Conservation (phyloP, 805 yeast species). For the Ogataea corticis region DNA sequence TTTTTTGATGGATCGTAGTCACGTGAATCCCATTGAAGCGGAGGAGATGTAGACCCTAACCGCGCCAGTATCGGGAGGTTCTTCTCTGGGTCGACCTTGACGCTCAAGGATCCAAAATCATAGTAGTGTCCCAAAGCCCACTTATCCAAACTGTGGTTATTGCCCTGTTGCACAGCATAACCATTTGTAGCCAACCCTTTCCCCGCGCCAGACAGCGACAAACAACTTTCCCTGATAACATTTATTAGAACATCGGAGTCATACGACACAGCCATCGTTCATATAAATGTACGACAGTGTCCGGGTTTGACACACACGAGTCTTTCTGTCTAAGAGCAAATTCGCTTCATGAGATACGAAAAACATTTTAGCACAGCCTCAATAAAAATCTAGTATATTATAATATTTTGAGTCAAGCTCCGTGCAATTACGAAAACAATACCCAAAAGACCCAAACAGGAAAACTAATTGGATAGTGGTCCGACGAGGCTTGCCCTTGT, state of each 20-base stretch:
- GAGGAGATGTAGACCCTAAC: neutral
- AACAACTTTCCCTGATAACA: conserved; percentile 16
- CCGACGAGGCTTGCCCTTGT: no score
- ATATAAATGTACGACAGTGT: no score
- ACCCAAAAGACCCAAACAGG: no score
- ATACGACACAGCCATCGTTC: conserved; percentile 29
- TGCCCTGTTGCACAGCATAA: neutral
- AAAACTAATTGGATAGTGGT: no score
- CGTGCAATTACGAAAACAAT: no score
- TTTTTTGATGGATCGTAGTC: neutral
- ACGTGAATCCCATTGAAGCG: neutral
- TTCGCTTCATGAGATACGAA: no score
- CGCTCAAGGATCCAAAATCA: neutral
- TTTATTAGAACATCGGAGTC: conserved; percentile 34
- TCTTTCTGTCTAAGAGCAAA: no score
- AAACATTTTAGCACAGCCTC: no score
- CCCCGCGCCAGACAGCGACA: neutral
- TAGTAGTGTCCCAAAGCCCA: neutral
- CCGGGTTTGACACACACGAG: neutral
- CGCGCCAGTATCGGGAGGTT: neutral
- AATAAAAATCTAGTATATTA: no score
- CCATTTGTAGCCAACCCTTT: neutral
- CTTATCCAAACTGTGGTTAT: neutral
- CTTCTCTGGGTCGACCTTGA: neutral
- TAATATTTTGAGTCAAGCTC: no score